Base-by-base conservation (phyloP, 805 yeast species). In the Maudiozyma pseudohumilis region DNA sequence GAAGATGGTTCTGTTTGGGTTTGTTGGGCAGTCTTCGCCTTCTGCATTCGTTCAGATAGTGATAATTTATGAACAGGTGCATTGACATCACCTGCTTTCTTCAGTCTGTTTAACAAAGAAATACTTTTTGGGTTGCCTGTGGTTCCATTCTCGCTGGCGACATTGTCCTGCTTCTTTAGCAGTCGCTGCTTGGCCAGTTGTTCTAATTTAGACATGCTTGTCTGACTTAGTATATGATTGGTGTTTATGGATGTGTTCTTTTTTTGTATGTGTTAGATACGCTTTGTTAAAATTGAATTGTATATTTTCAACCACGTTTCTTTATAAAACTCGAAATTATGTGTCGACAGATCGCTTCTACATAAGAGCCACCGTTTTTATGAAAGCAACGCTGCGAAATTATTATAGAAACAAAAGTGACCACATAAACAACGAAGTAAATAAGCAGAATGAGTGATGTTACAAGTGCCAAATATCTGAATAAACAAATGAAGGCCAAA, bases 401-500 rank as follows among this genome's bases (percentile, higher is more conserved):
- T n/a, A n/a, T n/a, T n/a, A n/a, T n/a, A n/a, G n/a, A n/a, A n/a
- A n/a, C n/a, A n/a, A n/a, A n/a, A n/a, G n/a, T n/a, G n/a, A n/a
- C n/a, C n/a, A n/a, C n/a, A n/a, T n/a, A n/a, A n/a, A n/a, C n/a
- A n/a, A n/a, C n/a, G n/a, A n/a, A n/a, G n/a, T n/a, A n/a, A n/a
- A n/a, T n/a, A 26, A 7, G 13, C 15, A 26, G 11, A 20, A 31
- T 31, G 34, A 31, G 82, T 38, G 80, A 75, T 46, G 66, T 65
- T 33, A 82, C 81, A 6, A 69, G 79, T 9, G 77, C 94, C 24
- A 81, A 81, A 54, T 74, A 74, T 56, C 64, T 80, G 35, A 70
- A 89, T 22, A 85, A 83, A 50, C 77, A 80, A 56, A 70, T 84
- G 69, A 84, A 83, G 61, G 75, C 85, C 19, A 68, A 74, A 34